Evolutionary conservation across 768 basidiomycete species (phyloP).

Genomic region (Obba rivulosa): DNA sequence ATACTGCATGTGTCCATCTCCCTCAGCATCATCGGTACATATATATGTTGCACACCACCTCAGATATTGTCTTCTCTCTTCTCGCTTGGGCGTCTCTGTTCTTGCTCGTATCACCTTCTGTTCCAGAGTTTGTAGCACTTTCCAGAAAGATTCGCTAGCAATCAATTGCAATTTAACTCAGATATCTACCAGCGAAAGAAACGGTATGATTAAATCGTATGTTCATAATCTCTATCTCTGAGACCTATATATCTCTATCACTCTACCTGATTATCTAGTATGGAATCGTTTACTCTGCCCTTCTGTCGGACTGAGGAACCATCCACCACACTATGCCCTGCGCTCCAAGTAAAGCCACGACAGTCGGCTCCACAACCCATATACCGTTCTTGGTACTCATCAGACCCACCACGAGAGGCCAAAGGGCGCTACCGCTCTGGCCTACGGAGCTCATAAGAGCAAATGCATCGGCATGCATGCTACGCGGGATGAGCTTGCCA

Average conservation of each 20-base stretch:
- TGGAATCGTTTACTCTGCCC: conserved; percentile 6
- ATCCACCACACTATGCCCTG: conserved; percentile 21
- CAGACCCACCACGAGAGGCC: conserved; percentile 23
- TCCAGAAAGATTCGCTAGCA: too few relatives aligned
- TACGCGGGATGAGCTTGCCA: conserved; percentile 20
- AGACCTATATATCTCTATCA: too few relatives aligned
- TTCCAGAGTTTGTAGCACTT: too few relatives aligned
- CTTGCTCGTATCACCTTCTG: background rate
- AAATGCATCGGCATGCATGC: conserved; percentile 25
- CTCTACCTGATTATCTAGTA: too few relatives aligned
- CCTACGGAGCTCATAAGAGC: conserved; percentile 24
- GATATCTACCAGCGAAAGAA: too few relatives aligned
- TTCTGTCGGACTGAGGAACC: conserved; percentile 18
- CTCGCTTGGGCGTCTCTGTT: background rate
- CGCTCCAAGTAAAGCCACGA: conserved; percentile 20
- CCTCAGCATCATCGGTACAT: too few relatives aligned
- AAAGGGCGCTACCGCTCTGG: conserved; percentile 25
- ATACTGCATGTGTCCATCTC: too few relatives aligned
- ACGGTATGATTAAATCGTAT: too few relatives aligned
- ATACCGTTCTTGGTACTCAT: conserved; percentile 25
- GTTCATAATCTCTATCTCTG: too few relatives aligned
- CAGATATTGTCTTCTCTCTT: background rate
- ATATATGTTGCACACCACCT: background rate
- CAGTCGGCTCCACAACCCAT: conserved; percentile 25
- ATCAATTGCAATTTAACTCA: too few relatives aligned